phyloP scores from a whole-genome alignment of 202 grass and related monocot genomes.

The Elaeis oleifera region DNA sequence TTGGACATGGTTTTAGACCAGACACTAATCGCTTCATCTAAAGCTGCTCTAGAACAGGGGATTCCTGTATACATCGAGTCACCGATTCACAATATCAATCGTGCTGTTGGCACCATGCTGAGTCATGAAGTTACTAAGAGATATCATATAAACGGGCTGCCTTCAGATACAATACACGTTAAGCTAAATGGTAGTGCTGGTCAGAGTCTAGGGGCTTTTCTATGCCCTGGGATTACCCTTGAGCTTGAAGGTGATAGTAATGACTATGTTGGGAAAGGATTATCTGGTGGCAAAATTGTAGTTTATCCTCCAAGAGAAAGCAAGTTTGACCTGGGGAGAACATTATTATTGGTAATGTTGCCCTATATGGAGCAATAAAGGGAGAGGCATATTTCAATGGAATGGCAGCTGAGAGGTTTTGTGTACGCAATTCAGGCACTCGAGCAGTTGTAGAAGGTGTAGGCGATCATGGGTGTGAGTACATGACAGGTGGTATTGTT shows the following conservation, averaged over 20 bases:
- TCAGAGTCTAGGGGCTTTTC: conserved; percentile 87
- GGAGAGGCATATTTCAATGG: conserved; percentile 98
- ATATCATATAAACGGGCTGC: conserved; percentile 74
- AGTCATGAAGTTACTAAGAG: conserved; percentile 91
- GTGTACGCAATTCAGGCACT: conserved; percentile 95
- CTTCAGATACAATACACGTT: conserved; percentile 69
- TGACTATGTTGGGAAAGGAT: conserved; percentile 97
- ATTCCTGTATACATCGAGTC: conserved; percentile 65
- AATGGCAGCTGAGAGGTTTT: conserved; percentile 98
- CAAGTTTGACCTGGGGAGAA: conserved; percentile 73
- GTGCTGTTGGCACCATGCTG: conserved; percentile 83
- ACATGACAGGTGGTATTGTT: conserved; percentile 93
- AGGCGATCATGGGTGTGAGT: conserved; percentile 98
- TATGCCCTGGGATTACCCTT: conserved; percentile 88
- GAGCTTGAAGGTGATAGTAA: conserved; percentile 97
- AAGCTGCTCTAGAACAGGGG: conserved; percentile 52
- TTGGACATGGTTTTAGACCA: conserved; percentile 85
- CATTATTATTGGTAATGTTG: conserved; percentile 98
- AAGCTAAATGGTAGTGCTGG: conserved; percentile 86
- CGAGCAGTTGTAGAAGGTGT: conserved; percentile 94
- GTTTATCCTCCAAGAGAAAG: conserved; percentile 83
- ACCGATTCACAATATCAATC: conserved; percentile 62
- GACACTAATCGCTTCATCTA: conserved; percentile 58
- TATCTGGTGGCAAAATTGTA: conserved; percentile 91
- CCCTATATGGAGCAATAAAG: conserved; percentile 81